Base-by-base conservation (phyloP, 345 rosid species). In the rapeseed (Brassica napus) region DNA sequence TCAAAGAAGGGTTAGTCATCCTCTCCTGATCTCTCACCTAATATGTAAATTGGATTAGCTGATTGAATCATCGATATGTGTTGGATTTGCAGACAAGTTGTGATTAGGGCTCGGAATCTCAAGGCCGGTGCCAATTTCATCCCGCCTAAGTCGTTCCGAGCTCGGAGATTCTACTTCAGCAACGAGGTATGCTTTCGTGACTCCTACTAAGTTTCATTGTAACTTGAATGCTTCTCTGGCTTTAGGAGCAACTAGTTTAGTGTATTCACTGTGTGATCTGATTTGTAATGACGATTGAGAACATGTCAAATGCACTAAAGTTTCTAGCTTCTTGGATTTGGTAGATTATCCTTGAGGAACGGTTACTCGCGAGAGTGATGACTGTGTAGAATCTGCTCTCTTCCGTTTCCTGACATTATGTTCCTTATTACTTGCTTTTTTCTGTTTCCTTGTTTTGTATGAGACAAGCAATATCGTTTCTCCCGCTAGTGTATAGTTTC, bases 111-210 rank as follows among this genome's bases (percentile, higher is more conserved):
- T 69, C 87, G 97, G 86, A 91, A 90, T 82, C 80, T 94, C 79
- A 92, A 93, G 8, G 86, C 92, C 26, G 94, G 82, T 6, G 97
- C 97, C 49, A 94, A 92, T 87, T 94, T 91, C 49, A 90, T 94
- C 37, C 90, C 98, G 65, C 55, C 87, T 1, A 94, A 86, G 86
- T 84, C 98, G 4, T 94, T 94, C 83, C 94, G 94, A 39, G 86
- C 96, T 75, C 95, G 98, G 57, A 88, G 94, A 74, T 75, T 84
- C 76, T 93, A 92, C 83, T 93, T 84, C 80, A 86, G 90, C 83
- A 93, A 91, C 79, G 97, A 94, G 98, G 98, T 94, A 12, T 77
- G 71, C 31, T 34, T 42, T 23, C 24, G 24, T 23, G 24, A 23
- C 24, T 23, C 24, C 24, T 23, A 23, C 24, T 23, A 23, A 34